Base-by-base conservation (phyloP, 306 rosid species). In the Cucurbita pepo region DNA sequence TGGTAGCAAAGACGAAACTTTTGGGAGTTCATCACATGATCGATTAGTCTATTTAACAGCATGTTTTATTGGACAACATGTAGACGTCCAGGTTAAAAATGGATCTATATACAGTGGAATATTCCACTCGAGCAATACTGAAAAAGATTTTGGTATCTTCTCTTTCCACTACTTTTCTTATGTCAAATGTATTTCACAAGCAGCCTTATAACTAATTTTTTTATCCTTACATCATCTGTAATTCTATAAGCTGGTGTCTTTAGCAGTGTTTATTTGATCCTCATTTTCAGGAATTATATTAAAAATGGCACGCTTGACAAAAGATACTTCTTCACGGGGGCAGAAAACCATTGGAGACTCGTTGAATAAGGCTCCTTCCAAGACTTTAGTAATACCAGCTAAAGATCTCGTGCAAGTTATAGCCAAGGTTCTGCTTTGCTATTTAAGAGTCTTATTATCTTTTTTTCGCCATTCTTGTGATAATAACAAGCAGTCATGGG, bases 101-200 rank as follows among this genome's bases (percentile, higher is more conserved):
- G 98, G 98, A 80, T 87, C 90, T 77, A 73, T 84, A 65, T 94
- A 89, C 87, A 83, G 91, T 76, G 98, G 98, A 82, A 85, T 94
- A 81, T 94, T 90, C 84, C 95, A 94, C 82, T 88, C 94, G 64
- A 82, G 90, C 72, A 83, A 83, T 67, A 57, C 88, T 58, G 98
- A 87, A 50, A 85, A 82, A 79, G 98, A 94, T 75, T 89, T 88
- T 84, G 99, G 99, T 91, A 91, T 61, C 87, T 72, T 80, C 65
- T 65, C 41, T 74, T 74, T 10, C 43, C 69, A 76, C 69, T 41
- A 37, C 47, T 62, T 22, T 71, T 62, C 48, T 61, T 63, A 69
- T 74, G 66, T 76, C 60, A 55, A 60, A 79, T 71, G 56, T 44
- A 52, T 63, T 54, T 57, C 14, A 10, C 0, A 1, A 54, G 22